Evolutionary conservation across 352 stramenopile genomes (phyloP).

Genomic region (Phytophthora idaei): DNA sequence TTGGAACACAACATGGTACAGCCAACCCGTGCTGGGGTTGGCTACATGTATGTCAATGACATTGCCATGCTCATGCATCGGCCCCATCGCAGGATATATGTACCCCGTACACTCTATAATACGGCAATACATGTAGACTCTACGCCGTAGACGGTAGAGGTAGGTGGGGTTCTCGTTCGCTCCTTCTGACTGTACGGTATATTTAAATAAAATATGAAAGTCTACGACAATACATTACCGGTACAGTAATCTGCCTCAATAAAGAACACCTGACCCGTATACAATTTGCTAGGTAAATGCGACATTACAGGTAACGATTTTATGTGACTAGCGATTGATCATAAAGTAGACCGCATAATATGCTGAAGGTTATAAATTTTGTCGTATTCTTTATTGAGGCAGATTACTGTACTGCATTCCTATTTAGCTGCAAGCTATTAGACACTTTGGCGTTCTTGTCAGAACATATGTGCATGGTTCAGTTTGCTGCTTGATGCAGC

Average conservation of each 20-base stretch:
- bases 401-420: neutral
- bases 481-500: neutral
- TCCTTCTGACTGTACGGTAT: neutral
- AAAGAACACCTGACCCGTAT: no score
- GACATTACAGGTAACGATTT: no score
- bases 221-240: neutral
- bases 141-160: neutral
- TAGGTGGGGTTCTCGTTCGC: neutral
- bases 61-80: neutral
- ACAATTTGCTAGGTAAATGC: neutral
- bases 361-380: no score
- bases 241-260: neutral
- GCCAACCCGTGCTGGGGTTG: no score
- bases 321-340: no score
- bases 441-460: neutral
- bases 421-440: neutral
- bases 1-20: no score
- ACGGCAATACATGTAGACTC: no score
- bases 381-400: no score
- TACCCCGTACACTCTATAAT: neutral
- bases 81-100: slow-evolving; percentile 16
- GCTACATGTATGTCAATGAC: no score
- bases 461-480: neutral
- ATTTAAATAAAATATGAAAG: neutral
- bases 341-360: no score